Base-by-base conservation (phyloP, 129 eudicot genomes). In the Tagetes patula region DNA sequence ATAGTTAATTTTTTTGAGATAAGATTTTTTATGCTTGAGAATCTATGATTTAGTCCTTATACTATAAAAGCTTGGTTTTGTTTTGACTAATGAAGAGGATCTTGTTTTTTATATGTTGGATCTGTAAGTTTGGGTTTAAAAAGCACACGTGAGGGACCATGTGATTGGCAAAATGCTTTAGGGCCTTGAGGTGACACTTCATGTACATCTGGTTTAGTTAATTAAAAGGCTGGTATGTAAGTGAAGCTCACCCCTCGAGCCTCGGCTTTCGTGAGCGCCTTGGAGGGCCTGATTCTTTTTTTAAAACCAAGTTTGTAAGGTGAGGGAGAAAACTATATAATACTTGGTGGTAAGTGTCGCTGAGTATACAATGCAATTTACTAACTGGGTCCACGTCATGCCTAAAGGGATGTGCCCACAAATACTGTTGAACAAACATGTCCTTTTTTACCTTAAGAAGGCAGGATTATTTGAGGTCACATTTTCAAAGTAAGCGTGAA, bases 1-100 rank as follows among this genome's bases (percentile, higher is more conserved):
- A 9, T 65, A 40, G 39, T 76, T 13, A 60, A 59, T 43, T 37
- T 37, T 8, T 54, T 76, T 76, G 14, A 56, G 60, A 67, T 43
- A 34, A 45, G 30, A 34, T 76, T 8, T 10, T 59, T 34, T 74
- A 34, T 79, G 27, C 39, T 20, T 69, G 53, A 45, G 30, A 32
- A 4, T 61, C 27, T 2, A 36, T 36, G 8, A 20, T n/a, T 50
- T 4, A 1, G 13, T 9, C 3, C 3, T 32, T 60, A 13, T 32
- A 60, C 66, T 31, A 20, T 56, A 3, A 61, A 61, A 61, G 11
- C 11, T 61, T 61, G 5, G 6, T 64, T n/a, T 37, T 36, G 10
- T 37, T 13, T 33, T 0, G 43, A 59, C 65, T 59, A 41, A n/a
- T 11, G 67, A 20, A n/a, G 69, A 38, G 47, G 40, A 33, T 40